phyloP scores from a whole-genome alignment of 495 filamentous ascomycete species.

The Usnea hakonensis region DNA sequence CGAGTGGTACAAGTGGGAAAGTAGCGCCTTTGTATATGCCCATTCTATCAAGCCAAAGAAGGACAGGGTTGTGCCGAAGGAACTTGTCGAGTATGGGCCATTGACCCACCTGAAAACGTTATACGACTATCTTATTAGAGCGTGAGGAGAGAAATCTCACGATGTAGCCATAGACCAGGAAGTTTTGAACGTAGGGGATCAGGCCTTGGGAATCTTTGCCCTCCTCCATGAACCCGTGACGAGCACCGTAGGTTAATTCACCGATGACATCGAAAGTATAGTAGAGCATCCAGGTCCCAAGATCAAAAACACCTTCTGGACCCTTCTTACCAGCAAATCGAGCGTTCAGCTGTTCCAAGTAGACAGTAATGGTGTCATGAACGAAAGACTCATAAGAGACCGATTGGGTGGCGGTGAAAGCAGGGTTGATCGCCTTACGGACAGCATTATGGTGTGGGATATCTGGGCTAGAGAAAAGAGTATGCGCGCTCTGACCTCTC shows the following conservation, averaged over 20 bases:
- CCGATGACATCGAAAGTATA: slow-evolving; percentile 72
- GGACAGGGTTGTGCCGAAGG: slow-evolving; percentile 45
- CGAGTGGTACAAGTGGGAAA: slow-evolving; percentile 56
- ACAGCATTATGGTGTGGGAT: slow-evolving; percentile 67
- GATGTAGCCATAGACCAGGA: too few species aligned
- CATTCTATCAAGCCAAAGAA: slow-evolving; percentile 29
- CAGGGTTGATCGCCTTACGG: slow-evolving; percentile 59
- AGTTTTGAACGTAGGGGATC: too few species aligned
- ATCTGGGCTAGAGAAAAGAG: slow-evolving; percentile 69
- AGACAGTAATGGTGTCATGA: slow-evolving; percentile 54
- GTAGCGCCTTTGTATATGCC: slow-evolving; percentile 40
- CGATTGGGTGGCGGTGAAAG: slow-evolving; percentile 65
- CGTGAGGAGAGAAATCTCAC: too few species aligned
- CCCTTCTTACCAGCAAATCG: slow-evolving; percentile 44
- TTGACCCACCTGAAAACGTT: slow-evolving; percentile 34
- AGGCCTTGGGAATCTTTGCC: too few species aligned
- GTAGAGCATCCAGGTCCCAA: slow-evolving; percentile 68
- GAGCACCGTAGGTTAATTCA: slow-evolving; percentile 53
- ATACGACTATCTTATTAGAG: too few species aligned
- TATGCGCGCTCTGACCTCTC: slow-evolving; percentile 56
- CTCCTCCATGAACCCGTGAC: slow-evolving; percentile 46
- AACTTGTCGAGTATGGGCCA: slow-evolving; percentile 45
- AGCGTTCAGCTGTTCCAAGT: slow-evolving; percentile 54
- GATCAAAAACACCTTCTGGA: slow-evolving; percentile 45
- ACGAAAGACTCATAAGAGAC: slow-evolving; percentile 70